phyloP scores from a whole-genome alignment of 2,329 filamentous ascomycete genomes.

The Aspergillus amoenus region DNA sequence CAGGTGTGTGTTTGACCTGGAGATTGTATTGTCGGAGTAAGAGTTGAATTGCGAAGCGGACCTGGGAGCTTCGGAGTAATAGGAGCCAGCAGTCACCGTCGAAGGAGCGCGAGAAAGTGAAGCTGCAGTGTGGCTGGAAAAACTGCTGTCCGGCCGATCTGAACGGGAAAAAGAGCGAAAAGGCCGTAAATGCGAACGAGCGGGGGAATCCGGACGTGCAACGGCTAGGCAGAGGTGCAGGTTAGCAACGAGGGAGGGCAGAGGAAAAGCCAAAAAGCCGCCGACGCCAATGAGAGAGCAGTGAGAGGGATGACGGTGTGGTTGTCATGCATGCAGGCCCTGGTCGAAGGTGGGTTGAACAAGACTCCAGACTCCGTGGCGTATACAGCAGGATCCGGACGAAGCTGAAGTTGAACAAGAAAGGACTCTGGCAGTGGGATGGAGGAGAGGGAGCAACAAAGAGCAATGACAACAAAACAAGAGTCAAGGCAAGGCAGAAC shows the following conservation, averaged over 20 bases:
- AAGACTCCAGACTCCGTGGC: conserved; percentile 13
- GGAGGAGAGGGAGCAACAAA: neutral
- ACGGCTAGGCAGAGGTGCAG: conserved; percentile 23
- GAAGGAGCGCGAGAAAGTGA: conserved; percentile 28
- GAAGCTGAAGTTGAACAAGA: conserved; percentile 1
- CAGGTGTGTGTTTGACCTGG: conserved; percentile 23
- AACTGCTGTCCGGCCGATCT: conserved; percentile 31
- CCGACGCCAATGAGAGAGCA: conserved; percentile 12
- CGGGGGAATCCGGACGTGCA: conserved; percentile 30
- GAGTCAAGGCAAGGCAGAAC: conserved; percentile 2
- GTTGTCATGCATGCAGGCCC: conserved; percentile 13
- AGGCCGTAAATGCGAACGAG: conserved; percentile 32
- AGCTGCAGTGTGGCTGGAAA: conserved; percentile 28
- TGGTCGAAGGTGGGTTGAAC: conserved; percentile 2
- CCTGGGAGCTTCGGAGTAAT: conserved; percentile 20
- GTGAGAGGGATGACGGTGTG: conserved; percentile 12
- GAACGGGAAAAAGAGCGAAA: conserved; percentile 32
- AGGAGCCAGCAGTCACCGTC: conserved; percentile 19
- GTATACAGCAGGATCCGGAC: conserved; percentile 6
- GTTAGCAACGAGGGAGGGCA: conserved; percentile 23
- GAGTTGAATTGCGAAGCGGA: conserved; percentile 18
- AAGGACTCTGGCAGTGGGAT: neutral
- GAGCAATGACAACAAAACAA: conserved; percentile 1
- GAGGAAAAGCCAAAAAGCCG: conserved; percentile 1
- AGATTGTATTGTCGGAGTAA: conserved; percentile 25